Conservation (phyloP, 1,284 basidiomycete genomes). For the Megacollybia platyphylla region DNA sequence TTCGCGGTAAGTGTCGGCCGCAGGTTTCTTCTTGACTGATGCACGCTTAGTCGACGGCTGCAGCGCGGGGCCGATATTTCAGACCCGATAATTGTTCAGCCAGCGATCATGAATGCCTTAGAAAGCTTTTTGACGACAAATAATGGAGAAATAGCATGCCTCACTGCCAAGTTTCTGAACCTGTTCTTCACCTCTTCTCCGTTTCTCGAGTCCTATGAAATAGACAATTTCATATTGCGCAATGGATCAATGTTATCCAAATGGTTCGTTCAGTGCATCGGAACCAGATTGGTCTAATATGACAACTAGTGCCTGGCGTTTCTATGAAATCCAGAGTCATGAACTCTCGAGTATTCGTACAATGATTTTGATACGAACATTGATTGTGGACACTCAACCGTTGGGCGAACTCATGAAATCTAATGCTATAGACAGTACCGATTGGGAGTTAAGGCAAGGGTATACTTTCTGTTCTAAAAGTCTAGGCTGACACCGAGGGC, state of each 20-base stretch:
- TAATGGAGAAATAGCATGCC: constrained; percentile 34
- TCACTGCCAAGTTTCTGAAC: constrained; percentile 52
- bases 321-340: constrained; percentile 44
- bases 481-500: constrained; percentile 1
- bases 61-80: constrained; percentile 25
- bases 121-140: constrained; percentile 36
- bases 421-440: constrained; percentile 17
- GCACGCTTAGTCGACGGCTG: constrained; percentile 31
- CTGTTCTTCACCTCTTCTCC: constrained; percentile 44
- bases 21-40: constrained; percentile 3
- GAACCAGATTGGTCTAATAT: neutral
- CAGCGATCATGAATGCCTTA: constrained; percentile 37
- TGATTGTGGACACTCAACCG: constrained; percentile 50
- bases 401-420: constrained; percentile 34
- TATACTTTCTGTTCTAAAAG: constrained; percentile 1
- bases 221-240: constrained; percentile 57
- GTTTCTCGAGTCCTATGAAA: constrained; percentile 47
- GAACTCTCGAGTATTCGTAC: constrained; percentile 40
- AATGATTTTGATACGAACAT: constrained; percentile 40
- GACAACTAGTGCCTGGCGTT: constrained; percentile 43
- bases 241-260: constrained; percentile 40
- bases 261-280: constrained; percentile 28
- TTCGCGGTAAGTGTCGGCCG: constrained; percentile 29
- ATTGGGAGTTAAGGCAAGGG: constrained; percentile 34
- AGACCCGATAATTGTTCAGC: constrained; percentile 47